phyloP scores from a whole-genome alignment of 2,329 filamentous ascomycete genomes.

The Penicillium sumatraense region DNA sequence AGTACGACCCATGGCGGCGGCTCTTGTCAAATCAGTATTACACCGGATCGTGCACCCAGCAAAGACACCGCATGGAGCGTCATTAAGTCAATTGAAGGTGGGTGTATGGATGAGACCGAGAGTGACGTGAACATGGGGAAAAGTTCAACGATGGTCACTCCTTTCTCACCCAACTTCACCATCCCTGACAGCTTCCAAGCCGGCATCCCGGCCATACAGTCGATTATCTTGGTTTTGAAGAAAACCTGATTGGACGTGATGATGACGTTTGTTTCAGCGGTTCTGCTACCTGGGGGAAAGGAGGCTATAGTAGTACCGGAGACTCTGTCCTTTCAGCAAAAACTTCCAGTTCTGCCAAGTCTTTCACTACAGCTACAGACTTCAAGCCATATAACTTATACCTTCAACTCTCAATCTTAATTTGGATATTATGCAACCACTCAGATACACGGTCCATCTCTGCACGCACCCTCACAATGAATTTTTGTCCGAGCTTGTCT shows the following conservation, averaged over 20 bases:
- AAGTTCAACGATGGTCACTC: background rate
- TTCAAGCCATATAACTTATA: too few species aligned
- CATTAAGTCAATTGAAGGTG: background rate
- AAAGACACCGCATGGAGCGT: background rate
- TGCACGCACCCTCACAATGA: too few species aligned
- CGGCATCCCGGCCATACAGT: background rate
- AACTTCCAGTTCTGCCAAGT: too few species aligned
- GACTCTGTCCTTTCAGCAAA: too few species aligned
- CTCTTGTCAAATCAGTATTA: background rate
- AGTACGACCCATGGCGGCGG: background rate
- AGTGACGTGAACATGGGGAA: background rate
- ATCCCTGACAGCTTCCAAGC: too few species aligned
- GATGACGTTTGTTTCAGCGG: background rate
- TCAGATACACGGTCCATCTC: too few species aligned
- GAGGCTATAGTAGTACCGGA: background rate
- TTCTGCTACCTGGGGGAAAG: background rate
- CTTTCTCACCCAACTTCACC: background rate
- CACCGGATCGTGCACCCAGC: background rate
- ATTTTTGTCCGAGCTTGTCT: too few species aligned
- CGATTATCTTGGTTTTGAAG: background rate
- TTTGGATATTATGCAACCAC: too few species aligned
- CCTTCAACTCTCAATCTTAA: too few species aligned
- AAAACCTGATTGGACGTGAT: background rate
- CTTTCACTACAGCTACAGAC: too few species aligned
- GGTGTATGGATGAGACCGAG: too few species aligned